Base-by-base conservation (phyloP, 495 filamentous ascomycete genomes). In the Talaromyces stipitatus region DNA sequence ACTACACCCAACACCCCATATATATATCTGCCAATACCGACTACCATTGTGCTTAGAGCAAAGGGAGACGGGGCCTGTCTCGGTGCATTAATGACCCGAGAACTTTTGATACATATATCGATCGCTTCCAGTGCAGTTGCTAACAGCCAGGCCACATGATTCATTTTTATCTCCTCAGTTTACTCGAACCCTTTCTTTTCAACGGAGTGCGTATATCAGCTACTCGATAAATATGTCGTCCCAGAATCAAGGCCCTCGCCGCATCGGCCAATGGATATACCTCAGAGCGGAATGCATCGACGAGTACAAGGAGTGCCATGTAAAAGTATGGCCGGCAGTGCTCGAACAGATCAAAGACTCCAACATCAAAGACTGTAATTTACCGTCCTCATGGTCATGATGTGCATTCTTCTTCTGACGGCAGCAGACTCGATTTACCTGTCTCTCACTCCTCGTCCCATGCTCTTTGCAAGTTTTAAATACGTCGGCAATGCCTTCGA, bases 401-500 rank as follows among this genome's bases (percentile, higher is more conserved):
- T 14, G 18, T 54, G 12, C 33, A 20, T 38, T 10, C 28, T 36
- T 57, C 46, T 22, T 51, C n/a, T 36, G 11, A 41, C 24, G 22
- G 27, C 28, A n/a, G 56, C 61, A 86, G 87, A 90, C 60, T 86
- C 83, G 30, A 91, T 91, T 62, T 89, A 80, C 71, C 82, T 85
- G 45, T 7, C 20, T 10, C 45, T 48, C 63, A 83, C 89, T 55
- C 75, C 80, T 16, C 75, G 73, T 14, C 72, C 78, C 23, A 82
- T 83, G 26, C 73, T 91, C 0, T 91, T 90, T 61, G 85, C 85
- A 7, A 82, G 72, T 26, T 89, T 89, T 70, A 90, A 89, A 67
- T 90, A 91, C 57, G 73, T 86, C 16, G 87, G 88, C 1, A 75
- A 77, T 50, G 81, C 88, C 68, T 89, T 78, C 30, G 83, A 79